Percentiles rank a stretch among this genome's conserved stretches.
phyloP scores from a whole-genome alignment of 352 stramenopile genomes.

The Phytophthora pluvialis region DNA sequence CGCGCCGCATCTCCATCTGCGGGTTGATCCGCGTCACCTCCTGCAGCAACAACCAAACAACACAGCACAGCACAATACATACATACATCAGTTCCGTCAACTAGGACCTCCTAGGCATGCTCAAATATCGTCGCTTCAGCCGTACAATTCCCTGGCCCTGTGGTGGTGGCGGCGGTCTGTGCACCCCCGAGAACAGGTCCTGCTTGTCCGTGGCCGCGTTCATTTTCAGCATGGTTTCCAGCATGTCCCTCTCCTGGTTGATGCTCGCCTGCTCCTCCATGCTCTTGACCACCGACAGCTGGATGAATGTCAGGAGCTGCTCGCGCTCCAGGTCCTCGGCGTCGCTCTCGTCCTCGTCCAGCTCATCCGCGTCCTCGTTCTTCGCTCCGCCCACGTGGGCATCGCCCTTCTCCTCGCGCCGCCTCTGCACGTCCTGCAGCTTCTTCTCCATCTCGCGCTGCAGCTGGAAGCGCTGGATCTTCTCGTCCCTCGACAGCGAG shows the following conservation, averaged over 20 bases:
- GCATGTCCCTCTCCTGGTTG: slow-evolving; percentile 84
- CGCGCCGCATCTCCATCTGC: slow-evolving; percentile 87
- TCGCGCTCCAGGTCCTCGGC: slow-evolving; percentile 82
- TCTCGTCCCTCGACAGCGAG: slow-evolving; percentile 73
- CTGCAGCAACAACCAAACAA: slow-evolving; percentile 39
- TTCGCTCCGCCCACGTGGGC: slow-evolving; percentile 20
- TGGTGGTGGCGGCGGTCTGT: slow-evolving; percentile 58
- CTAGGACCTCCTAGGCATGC: too few relatives aligned
- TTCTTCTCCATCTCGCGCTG: slow-evolving; percentile 82
- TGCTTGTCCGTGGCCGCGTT: slow-evolving; percentile 61
- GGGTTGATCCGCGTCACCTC: slow-evolving; percentile 87
- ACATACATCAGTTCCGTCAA: not conserved
- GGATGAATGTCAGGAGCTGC: slow-evolving; percentile 82
- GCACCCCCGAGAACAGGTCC: slow-evolving; percentile 75
- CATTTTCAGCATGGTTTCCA: slow-evolving; percentile 89
- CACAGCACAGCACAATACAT: not conserved
- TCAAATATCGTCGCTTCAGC: not conserved
- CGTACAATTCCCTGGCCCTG: slow-evolving; percentile 85
- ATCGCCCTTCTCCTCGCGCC: slow-evolving; percentile 39
- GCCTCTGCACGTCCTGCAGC: slow-evolving; percentile 58
- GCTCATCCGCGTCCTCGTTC: slow-evolving; percentile 28
- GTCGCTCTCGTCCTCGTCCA: slow-evolving; percentile 65
- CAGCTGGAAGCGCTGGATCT: slow-evolving; percentile 83
- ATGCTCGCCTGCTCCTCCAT: slow-evolving; percentile 81
- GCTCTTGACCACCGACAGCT: slow-evolving; percentile 75